Conservation (phyloP, 2,329 filamentous ascomycete species). For the Peltaster fructicola region DNA sequence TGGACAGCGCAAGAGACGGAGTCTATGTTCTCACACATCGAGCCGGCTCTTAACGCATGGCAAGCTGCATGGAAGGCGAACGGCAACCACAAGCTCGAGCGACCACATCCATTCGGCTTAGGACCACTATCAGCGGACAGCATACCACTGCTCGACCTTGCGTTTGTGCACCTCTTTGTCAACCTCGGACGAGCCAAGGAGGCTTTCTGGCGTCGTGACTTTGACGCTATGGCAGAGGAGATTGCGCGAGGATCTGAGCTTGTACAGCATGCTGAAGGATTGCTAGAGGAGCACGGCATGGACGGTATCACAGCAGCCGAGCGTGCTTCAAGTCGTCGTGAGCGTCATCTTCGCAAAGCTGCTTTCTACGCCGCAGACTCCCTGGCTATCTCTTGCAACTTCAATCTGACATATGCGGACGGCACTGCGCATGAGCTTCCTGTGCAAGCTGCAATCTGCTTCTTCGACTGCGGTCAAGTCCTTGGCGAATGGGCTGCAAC, state of each 20-base stretch:
- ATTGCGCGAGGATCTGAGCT: conserved; percentile 62
- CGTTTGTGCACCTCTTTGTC: conserved; percentile 82
- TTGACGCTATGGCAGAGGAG: conserved; percentile 79
- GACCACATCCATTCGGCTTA: conserved; percentile 65
- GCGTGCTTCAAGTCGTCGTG: conserved; percentile 41
- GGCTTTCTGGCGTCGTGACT: conserved; percentile 85
- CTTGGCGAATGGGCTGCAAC: conserved; percentile 88
- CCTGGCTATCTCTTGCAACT: conserved; percentile 69
- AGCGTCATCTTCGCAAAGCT: conserved; percentile 81
- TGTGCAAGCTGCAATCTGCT: conserved; percentile 77
- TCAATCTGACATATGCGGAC: conserved; percentile 72
- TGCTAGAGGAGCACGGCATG: conserved; percentile 1
- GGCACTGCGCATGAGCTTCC: conserved; percentile 71
- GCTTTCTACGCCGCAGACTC: conserved; percentile 90
- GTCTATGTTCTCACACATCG: conserved; percentile 88
- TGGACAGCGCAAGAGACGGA: conserved; percentile 91
- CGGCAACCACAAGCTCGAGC: conserved; percentile 64
- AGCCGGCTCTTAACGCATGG: conserved; percentile 87
- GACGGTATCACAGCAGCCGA: conserved; percentile 4
- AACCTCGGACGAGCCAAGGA: conserved; percentile 87
- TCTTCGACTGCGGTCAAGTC: conserved; percentile 86
- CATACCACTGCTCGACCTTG: conserved; percentile 77
- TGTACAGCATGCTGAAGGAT: conserved; percentile 46
- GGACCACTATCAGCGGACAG: conserved; percentile 78
- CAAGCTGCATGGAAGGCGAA: conserved; percentile 82